Percentiles rank a stretch among this genome's conserved stretches.
These are phyloP conservation scores for Fusarium multiceps DNA, from an alignment of 2,329 filamentous ascomycete species.

Conservation along the genomic window DNA sequence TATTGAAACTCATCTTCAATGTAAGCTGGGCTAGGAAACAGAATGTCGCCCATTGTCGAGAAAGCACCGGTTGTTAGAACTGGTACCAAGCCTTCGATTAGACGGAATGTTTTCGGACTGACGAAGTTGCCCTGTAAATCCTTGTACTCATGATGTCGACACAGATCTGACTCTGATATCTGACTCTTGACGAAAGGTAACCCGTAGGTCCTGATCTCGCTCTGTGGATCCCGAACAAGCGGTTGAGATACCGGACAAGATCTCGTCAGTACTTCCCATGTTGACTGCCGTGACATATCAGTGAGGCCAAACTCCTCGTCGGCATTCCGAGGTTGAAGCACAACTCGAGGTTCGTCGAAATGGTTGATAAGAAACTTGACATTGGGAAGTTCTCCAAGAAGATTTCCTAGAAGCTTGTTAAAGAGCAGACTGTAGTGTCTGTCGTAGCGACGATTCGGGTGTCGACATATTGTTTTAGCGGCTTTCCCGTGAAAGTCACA, in stretches of 20 bases:
- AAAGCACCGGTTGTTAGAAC: constrained; percentile 58
- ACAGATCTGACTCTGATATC: constrained; percentile 52
- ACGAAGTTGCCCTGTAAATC: constrained; percentile 58
- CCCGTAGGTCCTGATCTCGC: constrained; percentile 36
- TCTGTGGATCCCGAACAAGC: not conserved
- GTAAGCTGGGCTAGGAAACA: constrained; percentile 64
- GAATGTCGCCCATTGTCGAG: constrained; percentile 63
- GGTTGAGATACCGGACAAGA: constrained; percentile 38
- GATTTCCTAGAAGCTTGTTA: constrained; percentile 45
- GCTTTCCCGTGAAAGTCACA: constrained; percentile 48
- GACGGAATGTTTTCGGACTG: constrained; percentile 55
- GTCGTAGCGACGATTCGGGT: constrained; percentile 50
- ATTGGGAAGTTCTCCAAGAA: constrained; percentile 49
- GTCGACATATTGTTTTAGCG: constrained; percentile 49
- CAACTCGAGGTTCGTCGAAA: constrained; percentile 60
- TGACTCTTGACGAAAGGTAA: constrained; percentile 54
- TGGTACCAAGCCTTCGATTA: constrained; percentile 57
- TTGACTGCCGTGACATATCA: constrained; percentile 44
- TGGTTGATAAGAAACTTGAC: constrained; percentile 59
- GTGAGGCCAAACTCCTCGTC: constrained; percentile 30
- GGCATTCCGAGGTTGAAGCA: constrained; percentile 44
- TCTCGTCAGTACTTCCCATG: constrained; percentile 50
- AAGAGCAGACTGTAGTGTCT: constrained; percentile 50
- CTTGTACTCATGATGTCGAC: constrained; percentile 57
- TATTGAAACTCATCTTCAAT: constrained; percentile 57